Conservation (phyloP, 768 basidiomycete species). For the Lactifluus hygrophoroides region DNA sequence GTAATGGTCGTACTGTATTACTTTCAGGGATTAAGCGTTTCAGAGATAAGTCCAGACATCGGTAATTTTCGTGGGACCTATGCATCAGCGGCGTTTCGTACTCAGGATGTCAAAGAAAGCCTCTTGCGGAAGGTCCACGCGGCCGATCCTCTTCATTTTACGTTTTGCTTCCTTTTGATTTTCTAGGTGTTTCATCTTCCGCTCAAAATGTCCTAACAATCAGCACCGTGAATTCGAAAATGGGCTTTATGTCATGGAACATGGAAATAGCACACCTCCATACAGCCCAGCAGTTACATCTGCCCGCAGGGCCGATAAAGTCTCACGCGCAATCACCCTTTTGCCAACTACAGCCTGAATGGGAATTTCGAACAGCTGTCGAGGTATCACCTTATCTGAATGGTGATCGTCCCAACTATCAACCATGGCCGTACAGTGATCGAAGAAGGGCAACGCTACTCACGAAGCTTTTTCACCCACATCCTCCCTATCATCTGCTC, state of each 20-base stretch:
- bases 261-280: conserved; percentile 46
- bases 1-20: conserved; percentile 7
- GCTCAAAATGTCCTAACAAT: conserved; percentile 70
- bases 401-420: neutral
- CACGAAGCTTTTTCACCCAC: conserved; percentile 92
- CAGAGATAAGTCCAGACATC: neutral
- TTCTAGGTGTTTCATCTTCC: conserved; percentile 81
- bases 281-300: conserved; percentile 94
- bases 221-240: neutral
- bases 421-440: neutral
- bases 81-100: conserved; percentile 34
- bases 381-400: conserved; percentile 82
- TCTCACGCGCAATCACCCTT: conserved; percentile 85
- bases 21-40: neutral
- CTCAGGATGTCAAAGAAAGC: conserved; percentile 90
- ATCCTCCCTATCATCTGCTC: conserved; percentile 64
- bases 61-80: neutral
- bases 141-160: conserved; percentile 80
- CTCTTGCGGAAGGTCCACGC: conserved; percentile 86
- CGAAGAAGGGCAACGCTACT: conserved; percentile 25
- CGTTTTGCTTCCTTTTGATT: conserved; percentile 93
- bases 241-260: neutral
- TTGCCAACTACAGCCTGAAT: conserved; percentile 90
- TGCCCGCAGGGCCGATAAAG: conserved; percentile 73
- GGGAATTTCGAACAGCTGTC: conserved; percentile 89